A percentile compares a stretch with the other conserved stretches of the same genome.
phyloP scores from a whole-genome alignment of 1,284 basidiomycete species.

The Rhizoctonia solani region DNA sequence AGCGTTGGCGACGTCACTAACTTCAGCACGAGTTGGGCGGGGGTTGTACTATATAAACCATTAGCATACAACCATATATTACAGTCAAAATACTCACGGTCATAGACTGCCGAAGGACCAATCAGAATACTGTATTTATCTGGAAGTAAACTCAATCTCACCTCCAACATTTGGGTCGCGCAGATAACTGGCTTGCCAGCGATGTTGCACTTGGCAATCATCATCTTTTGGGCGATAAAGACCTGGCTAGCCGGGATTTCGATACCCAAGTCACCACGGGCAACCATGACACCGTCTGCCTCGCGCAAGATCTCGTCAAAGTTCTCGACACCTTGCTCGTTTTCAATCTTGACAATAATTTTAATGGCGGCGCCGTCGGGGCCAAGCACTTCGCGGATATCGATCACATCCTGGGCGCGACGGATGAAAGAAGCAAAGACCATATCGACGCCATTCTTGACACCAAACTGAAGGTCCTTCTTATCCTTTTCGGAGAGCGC shows the following conservation, averaged over 20 bases:
- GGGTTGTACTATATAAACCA: constrained; percentile 79
- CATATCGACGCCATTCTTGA: constrained; percentile 98
- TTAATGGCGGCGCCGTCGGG: constrained; percentile 92
- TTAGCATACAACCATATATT: background rate
- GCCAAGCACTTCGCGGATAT: constrained; percentile 89
- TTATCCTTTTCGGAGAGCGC: constrained; percentile 99
- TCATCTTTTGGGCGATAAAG: constrained; percentile 99
- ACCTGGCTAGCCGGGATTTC: constrained; percentile 98
- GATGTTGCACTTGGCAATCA: constrained; percentile 98
- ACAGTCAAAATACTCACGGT: constrained; percentile 59
- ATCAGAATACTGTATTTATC: constrained; percentile 23
- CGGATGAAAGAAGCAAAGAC: constrained; percentile 98
- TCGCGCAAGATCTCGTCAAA: constrained; percentile 96
- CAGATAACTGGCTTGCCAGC: constrained; percentile 97
- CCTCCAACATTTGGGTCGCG: constrained; percentile 99
- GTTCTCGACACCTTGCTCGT: constrained; percentile 95
- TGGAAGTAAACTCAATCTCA: constrained; percentile 48
- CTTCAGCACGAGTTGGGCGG: constrained; percentile 92
- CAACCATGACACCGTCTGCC: constrained; percentile 97
- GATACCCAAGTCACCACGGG: constrained; percentile 96
- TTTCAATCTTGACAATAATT: constrained; percentile 98
- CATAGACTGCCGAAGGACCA: constrained; percentile 70
- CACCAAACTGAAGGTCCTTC: constrained; percentile 91
- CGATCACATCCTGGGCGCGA: constrained; percentile 85
- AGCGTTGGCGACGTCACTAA: constrained; percentile 97